phyloP scores from a whole-genome alignment of 257 asterid genomes.

The Solanum commersonii region DNA sequence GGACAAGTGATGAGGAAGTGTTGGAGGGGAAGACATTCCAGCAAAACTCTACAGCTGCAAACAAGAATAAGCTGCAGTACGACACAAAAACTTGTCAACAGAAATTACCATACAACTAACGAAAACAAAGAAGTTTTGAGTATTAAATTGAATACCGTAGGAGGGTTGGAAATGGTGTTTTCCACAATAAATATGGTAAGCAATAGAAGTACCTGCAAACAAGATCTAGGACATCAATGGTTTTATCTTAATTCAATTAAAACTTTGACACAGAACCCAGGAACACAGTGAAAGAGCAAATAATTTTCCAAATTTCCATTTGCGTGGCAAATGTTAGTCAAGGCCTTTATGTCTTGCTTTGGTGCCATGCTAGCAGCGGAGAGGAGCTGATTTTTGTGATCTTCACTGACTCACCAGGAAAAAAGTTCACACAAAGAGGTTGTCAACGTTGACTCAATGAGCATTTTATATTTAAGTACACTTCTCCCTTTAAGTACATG shows the following conservation, averaged over 20 bases:
- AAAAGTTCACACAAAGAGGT: neutral
- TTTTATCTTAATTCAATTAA: neutral
- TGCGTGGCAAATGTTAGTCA: neutral
- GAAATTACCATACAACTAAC: neutral
- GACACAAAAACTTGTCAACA: neutral
- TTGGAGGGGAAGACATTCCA: constrained; percentile 88
- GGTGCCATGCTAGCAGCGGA: neutral
- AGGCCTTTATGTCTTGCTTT: neutral
- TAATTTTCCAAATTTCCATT: neutral
- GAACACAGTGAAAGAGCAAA: neutral
- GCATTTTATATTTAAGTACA: neutral
- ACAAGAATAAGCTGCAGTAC: constrained; percentile 53
- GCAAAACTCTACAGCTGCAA: constrained; percentile 55
- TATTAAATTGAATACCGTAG: constrained; percentile 35
- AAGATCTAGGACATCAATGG: neutral
- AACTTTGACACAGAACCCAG: neutral
- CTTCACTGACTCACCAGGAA: neutral
- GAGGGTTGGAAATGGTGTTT: constrained; percentile 58
- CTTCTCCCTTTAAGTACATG: neutral
- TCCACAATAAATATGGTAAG: constrained; percentile 88
- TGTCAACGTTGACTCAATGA: neutral
- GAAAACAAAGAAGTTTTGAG: neutral
- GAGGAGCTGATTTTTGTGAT: neutral
- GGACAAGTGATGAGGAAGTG: constrained; percentile 52
- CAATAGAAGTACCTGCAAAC: constrained; percentile 77